These are phyloP conservation scores for Tulasnella calospora DNA, from an alignment of 768 basidiomycete species.

Conservation along the genomic window DNA sequence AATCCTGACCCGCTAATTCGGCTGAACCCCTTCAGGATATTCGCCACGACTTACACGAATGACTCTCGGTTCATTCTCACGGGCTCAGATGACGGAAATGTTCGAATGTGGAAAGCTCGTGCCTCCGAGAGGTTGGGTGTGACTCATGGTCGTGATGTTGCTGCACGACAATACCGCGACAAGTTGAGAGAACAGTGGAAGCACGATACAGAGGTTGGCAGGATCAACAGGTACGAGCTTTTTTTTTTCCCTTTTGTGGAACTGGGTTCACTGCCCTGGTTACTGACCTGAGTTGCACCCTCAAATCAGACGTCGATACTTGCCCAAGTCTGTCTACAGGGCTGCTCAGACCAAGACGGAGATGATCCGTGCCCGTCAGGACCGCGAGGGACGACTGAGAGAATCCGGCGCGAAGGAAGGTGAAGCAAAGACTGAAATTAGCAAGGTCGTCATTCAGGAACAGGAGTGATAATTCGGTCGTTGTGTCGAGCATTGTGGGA, in stretches of 20 bases:
- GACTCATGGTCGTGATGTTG: constrained; percentile 82
- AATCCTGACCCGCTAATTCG: neutral
- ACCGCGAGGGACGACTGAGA: constrained; percentile 82
- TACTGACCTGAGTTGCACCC: neutral
- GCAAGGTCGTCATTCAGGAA: constrained; percentile 19
- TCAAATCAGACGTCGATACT: constrained; percentile 58
- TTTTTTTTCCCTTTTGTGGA: neutral
- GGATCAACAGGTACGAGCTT: constrained; percentile 62
- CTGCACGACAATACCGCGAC: constrained; percentile 87
- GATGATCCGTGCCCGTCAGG: constrained; percentile 82
- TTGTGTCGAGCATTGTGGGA: neutral
- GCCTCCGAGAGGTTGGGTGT: constrained; percentile 90
- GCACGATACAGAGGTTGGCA: constrained; percentile 72
- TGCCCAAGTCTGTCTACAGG: constrained; percentile 88
- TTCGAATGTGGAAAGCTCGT: constrained; percentile 91
- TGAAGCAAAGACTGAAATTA: neutral
- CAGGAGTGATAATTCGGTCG: neutral
- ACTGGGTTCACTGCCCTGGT: neutral
- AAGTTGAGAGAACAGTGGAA: constrained; percentile 86
- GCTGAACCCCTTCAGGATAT: constrained; percentile 52
- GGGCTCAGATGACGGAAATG: constrained; percentile 92
- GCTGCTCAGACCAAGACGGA: constrained; percentile 82
- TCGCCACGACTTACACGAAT: constrained; percentile 79
- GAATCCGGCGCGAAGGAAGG: constrained; percentile 7
- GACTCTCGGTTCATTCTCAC: constrained; percentile 88